Evolutionary conservation across 116 monocot genomes (phyloP).

Genomic region (Trichopus zeylanicus): DNA sequence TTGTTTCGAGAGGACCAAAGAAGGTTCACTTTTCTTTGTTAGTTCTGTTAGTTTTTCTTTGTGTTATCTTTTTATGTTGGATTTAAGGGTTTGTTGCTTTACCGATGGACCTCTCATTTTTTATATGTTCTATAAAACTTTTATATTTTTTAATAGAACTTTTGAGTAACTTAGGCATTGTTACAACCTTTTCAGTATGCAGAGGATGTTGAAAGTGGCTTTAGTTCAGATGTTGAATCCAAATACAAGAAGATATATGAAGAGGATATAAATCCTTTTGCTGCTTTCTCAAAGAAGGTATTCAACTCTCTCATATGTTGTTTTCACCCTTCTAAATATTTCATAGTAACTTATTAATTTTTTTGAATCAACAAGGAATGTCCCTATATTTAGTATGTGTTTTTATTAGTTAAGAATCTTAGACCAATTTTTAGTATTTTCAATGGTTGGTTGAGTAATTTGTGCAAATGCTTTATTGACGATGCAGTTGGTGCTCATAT

Average conservation of each 20-base stretch:
- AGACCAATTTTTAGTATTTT: too few relatives aligned
- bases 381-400: too few relatives aligned
- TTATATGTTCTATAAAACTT: background rate
- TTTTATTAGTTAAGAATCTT: too few relatives aligned
- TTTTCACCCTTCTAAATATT: too few relatives aligned
- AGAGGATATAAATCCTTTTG: conserved; percentile 99
- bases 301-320: background rate
- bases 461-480: too few relatives aligned
- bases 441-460: too few relatives aligned
- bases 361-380: too few relatives aligned
- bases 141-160: background rate
- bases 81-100: too few relatives aligned
- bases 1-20: conserved; percentile 94
- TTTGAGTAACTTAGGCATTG: conserved; percentile 7
- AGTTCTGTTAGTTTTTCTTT: background rate
- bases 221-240: conserved; percentile 85
- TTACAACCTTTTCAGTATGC: conserved; percentile 43
- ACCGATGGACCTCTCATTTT: too few relatives aligned
- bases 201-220: conserved; percentile 97
- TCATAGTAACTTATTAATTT: too few relatives aligned
- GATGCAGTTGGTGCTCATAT: too few relatives aligned
- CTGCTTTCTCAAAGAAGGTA: conserved; percentile 99
- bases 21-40: conserved; percentile 14
- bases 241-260: conserved; percentile 99
- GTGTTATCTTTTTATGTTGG: too few relatives aligned